Conservation (phyloP, 495 filamentous ascomycete genomes). For the Sordaria brevicollis region DNA sequence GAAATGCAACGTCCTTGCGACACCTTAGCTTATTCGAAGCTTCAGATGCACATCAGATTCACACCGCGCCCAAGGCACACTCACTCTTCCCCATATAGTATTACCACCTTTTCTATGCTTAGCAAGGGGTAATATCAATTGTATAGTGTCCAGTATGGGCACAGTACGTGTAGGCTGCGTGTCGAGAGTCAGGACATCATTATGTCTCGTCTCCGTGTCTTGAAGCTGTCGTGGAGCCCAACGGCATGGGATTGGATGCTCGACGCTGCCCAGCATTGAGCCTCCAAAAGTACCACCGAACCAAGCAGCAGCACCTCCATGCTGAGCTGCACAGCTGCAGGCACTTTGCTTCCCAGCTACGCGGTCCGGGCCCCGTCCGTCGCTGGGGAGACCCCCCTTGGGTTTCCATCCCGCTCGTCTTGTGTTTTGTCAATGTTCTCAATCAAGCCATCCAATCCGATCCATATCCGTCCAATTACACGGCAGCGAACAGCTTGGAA, state of each 20-base stretch:
- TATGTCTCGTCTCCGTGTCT: neutral
- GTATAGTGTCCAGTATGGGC: neutral
- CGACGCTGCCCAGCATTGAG: neutral
- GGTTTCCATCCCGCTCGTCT: too few species aligned
- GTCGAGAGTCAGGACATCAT: neutral
- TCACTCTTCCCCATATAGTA: neutral
- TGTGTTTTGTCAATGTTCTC: neutral
- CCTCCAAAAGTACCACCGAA: neutral
- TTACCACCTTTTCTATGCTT: too few species aligned
- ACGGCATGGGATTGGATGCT: too few species aligned
- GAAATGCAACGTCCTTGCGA: neutral
- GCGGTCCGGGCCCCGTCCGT: neutral
- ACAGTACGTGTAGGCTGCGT: neutral
- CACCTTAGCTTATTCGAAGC: neutral
- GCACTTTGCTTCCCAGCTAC: neutral
- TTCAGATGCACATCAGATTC: neutral
- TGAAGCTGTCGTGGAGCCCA: neutral
- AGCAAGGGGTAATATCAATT: neutral
- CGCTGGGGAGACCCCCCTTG: neutral
- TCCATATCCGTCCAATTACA: neutral
- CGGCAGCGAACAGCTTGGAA: neutral
- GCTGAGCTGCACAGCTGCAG: neutral
- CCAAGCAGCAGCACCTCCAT: neutral
- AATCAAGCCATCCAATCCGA: neutral
- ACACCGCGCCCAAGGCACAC: neutral